phyloP scores from a whole-genome alignment of 2,329 filamentous ascomycete species.

The Meredithiella fracta region DNA sequence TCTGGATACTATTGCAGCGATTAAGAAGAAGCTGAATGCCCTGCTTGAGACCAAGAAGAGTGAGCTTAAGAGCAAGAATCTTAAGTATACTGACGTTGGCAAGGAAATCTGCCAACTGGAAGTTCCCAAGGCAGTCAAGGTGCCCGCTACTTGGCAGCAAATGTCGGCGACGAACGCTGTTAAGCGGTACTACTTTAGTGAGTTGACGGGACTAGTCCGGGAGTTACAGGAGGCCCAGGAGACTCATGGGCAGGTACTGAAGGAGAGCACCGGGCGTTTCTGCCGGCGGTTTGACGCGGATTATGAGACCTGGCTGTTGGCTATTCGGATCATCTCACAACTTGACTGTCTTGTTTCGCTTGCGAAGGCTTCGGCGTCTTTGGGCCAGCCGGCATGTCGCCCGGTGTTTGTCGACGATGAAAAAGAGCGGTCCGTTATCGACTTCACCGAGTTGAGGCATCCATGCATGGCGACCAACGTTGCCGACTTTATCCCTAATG shows the following conservation, averaged over 20 bases:
- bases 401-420: slow-evolving; percentile 76
- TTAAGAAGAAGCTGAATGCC: slow-evolving; percentile 55
- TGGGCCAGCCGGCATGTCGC: slow-evolving; percentile 77
- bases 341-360: slow-evolving; percentile 90
- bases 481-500: slow-evolving; percentile 91
- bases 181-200: slow-evolving; percentile 85
- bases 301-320: slow-evolving; percentile 70
- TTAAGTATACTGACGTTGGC: slow-evolving; percentile 70
- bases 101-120: slow-evolving; percentile 97
- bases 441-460: slow-evolving; percentile 83
- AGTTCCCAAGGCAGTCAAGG: slow-evolving; percentile 66
- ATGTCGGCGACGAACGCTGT: slow-evolving; percentile 87
- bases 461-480: slow-evolving; percentile 85
- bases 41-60: slow-evolving; percentile 56
- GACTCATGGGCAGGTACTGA: slow-evolving; percentile 77
- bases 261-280: slow-evolving; percentile 69
- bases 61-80: slow-evolving; percentile 54
- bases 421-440: slow-evolving; percentile 53
- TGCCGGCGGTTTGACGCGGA: slow-evolving; percentile 77
- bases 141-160: slow-evolving; percentile 81
- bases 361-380: slow-evolving; percentile 66
- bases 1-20: slow-evolving; percentile 55
- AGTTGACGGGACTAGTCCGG: slow-evolving; percentile 67
- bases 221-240: slow-evolving; percentile 88
- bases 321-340: slow-evolving; percentile 79